These are phyloP conservation scores for Aspergillus novofumigatus DNA, from an alignment of 2,329 filamentous ascomycete genomes.

Conservation along the genomic window DNA sequence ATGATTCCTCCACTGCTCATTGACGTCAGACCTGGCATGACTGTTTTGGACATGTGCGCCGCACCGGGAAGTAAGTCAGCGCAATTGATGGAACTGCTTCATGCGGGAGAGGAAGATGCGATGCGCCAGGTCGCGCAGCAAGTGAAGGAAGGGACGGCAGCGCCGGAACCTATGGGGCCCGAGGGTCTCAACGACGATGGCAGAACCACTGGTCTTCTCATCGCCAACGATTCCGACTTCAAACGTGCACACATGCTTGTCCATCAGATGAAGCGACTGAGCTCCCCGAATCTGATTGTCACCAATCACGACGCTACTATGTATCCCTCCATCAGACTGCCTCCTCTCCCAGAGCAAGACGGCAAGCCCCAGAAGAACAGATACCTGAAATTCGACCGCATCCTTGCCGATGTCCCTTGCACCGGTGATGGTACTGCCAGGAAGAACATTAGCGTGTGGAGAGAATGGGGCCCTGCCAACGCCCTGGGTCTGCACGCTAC, in stretches of 20 bases:
- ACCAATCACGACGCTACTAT: conserved; percentile 97
- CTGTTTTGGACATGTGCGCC: conserved; percentile 90
- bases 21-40: conserved; percentile 86
- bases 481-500: conserved; percentile 82
- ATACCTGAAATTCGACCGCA: conserved; percentile 95
- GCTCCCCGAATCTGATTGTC: conserved; percentile 92
- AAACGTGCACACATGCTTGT: conserved; percentile 96
- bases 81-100: conserved; percentile 91
- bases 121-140: conserved; percentile 67
- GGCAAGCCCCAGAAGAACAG: conserved; percentile 53
- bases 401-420: conserved; percentile 94
- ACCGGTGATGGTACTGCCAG: conserved; percentile 90
- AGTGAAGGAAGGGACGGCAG: conserved; percentile 58
- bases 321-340: conserved; percentile 88
- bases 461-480: conserved; percentile 86
- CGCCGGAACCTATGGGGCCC: conserved; percentile 40
- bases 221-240: conserved; percentile 96
- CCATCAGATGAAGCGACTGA: conserved; percentile 94
- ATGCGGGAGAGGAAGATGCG: conserved; percentile 83
- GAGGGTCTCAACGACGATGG: conserved; percentile 69
- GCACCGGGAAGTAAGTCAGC: conserved; percentile 96
- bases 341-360: conserved; percentile 51
- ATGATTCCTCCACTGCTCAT: conserved; percentile 97
- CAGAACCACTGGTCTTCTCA: conserved; percentile 81
- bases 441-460: conserved; percentile 93